These are phyloP conservation scores for Metschnikowia sp. DNA, from an alignment of 805 yeast species.

Conservation along the genomic window DNA sequence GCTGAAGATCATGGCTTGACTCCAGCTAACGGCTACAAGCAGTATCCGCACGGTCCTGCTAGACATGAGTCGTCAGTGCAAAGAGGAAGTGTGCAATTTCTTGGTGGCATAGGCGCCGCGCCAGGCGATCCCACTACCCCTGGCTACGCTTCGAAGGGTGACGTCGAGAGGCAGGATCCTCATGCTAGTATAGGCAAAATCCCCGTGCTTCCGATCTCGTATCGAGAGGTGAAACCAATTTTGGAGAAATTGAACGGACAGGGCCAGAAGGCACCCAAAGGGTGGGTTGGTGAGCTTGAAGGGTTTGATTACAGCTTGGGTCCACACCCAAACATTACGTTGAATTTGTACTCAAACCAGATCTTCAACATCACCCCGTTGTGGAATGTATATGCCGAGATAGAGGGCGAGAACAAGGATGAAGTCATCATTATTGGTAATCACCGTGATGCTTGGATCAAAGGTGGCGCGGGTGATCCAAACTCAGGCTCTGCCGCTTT, in stretches of 20 bases:
- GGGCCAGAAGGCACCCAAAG: slow-evolving; percentile 47
- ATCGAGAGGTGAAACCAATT: slow-evolving; percentile 60
- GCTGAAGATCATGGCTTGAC: slow-evolving; percentile 59
- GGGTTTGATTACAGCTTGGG: slow-evolving; percentile 52
- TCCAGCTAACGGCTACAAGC: slow-evolving; percentile 49
- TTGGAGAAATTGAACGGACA: slow-evolving; percentile 54
- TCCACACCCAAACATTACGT: slow-evolving; percentile 37
- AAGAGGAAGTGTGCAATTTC: slow-evolving; percentile 57
- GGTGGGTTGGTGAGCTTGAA: slow-evolving; percentile 35
- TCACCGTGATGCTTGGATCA: slow-evolving; percentile 79
- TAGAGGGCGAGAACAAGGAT: slow-evolving; percentile 50
- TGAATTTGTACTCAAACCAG: slow-evolving; percentile 60
- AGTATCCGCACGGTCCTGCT: slow-evolving; percentile 65
- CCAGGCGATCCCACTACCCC: slow-evolving; percentile 84
- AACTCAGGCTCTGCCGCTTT: slow-evolving; percentile 68
- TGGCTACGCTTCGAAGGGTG: slow-evolving; percentile 50
- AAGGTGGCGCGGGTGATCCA: slow-evolving; percentile 79
- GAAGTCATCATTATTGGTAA: slow-evolving; percentile 67
- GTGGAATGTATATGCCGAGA: slow-evolving; percentile 59
- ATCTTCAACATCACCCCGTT: slow-evolving; percentile 59
- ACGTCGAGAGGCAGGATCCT: slow-evolving; percentile 19
- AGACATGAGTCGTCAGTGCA: slow-evolving; percentile 59
- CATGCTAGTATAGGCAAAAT: slow-evolving; percentile 53
- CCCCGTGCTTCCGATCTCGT: slow-evolving; percentile 70
- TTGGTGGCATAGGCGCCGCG: slow-evolving; percentile 45